Conservation (phyloP, 2,329 filamentous ascomycete species). For the Fusarium tjaetaba region DNA sequence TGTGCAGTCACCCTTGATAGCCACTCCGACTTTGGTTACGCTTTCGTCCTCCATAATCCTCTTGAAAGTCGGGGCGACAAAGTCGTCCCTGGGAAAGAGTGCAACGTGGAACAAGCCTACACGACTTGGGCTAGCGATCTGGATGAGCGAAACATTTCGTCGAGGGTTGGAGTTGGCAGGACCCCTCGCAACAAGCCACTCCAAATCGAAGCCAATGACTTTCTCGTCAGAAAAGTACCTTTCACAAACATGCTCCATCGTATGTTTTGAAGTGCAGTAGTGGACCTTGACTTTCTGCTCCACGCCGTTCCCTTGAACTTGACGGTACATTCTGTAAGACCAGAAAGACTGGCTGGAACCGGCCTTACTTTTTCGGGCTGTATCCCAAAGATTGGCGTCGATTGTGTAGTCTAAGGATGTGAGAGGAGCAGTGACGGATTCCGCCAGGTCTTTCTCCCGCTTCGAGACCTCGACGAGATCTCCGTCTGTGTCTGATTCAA, state of each 20-base stretch:
- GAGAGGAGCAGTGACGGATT: slow-evolving; percentile 34
- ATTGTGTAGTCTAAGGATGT: slow-evolving; percentile 47
- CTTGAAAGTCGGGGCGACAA: slow-evolving; percentile 77
- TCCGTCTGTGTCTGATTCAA: not conserved
- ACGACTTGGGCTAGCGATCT: slow-evolving; percentile 79
- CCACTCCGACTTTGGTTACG: slow-evolving; percentile 81
- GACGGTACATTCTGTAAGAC: slow-evolving; percentile 75
- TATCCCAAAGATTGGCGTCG: slow-evolving; percentile 44
- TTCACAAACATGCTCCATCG: slow-evolving; percentile 72
- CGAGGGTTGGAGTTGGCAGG: slow-evolving; percentile 60
- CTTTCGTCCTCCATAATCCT: slow-evolving; percentile 75
- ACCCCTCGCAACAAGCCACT: slow-evolving; percentile 73
- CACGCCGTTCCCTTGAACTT: slow-evolving; percentile 53
- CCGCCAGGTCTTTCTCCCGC: not conserved
- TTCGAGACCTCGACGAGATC: slow-evolving; percentile 9
- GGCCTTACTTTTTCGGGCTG: slow-evolving; percentile 57
- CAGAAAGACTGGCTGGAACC: slow-evolving; percentile 68
- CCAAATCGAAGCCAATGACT: slow-evolving; percentile 88
- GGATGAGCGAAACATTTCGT: slow-evolving; percentile 81
- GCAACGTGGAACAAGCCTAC: slow-evolving; percentile 87
- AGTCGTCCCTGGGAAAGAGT: slow-evolving; percentile 63
- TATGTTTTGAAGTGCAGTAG: slow-evolving; percentile 76
- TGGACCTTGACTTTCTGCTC: slow-evolving; percentile 72
- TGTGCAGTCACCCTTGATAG: slow-evolving; percentile 75
- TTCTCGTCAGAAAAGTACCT: slow-evolving; percentile 74